A percentile compares a stretch with the other conserved stretches of the same genome.
Evolutionary conservation across 768 basidiomycete species (phyloP).

Genomic region (Suillus bovinus): DNA sequence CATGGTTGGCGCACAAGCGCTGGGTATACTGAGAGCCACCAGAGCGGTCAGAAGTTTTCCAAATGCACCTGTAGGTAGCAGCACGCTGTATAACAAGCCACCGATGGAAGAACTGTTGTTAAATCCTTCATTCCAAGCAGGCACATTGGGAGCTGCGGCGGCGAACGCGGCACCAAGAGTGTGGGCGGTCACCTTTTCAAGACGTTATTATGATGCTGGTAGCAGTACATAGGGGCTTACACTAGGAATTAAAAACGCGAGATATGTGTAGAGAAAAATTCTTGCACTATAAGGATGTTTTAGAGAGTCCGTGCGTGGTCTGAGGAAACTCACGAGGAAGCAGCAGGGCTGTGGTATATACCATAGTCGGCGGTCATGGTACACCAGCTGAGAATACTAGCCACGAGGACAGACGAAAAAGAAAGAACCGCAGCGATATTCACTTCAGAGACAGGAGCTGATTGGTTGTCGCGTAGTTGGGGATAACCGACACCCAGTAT

Average conservation of each 20-base stretch:
- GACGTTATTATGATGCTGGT: neutral
- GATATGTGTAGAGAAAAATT: slow-evolving; percentile 47
- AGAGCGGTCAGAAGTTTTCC: slow-evolving; percentile 50
- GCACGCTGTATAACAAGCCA: slow-evolving; percentile 41
- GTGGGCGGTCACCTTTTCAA: slow-evolving; percentile 38
- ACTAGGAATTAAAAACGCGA: slow-evolving; percentile 43
- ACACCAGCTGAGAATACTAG: slow-evolving; percentile 46
- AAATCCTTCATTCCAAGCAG: slow-evolving; percentile 42
- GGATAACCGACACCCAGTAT: slow-evolving; percentile 70
- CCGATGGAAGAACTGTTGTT: slow-evolving; percentile 43
- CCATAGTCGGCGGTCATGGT: slow-evolving; percentile 49
- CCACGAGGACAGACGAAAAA: slow-evolving; percentile 44
- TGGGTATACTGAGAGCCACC: slow-evolving; percentile 53
- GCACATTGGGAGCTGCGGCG: slow-evolving; percentile 39
- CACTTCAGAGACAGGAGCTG: slow-evolving; percentile 36
- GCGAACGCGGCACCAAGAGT: slow-evolving; percentile 48
- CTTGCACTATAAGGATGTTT: slow-evolving; percentile 27
- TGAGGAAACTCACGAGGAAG: slow-evolving; percentile 49
- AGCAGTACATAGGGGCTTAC: slow-evolving; percentile 28
- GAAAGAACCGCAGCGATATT: slow-evolving; percentile 39
- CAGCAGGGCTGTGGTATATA: slow-evolving; percentile 51
- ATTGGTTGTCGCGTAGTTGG: slow-evolving; percentile 48
- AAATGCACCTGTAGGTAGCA: slow-evolving; percentile 42
- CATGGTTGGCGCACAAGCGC: slow-evolving; percentile 59
- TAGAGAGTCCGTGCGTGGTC: neutral